Evolutionary conservation across 2,329 filamentous ascomycete species (phyloP), one percentile per base, ranked within the genome.

Genomic region (Rutstroemia sp.): DNA sequence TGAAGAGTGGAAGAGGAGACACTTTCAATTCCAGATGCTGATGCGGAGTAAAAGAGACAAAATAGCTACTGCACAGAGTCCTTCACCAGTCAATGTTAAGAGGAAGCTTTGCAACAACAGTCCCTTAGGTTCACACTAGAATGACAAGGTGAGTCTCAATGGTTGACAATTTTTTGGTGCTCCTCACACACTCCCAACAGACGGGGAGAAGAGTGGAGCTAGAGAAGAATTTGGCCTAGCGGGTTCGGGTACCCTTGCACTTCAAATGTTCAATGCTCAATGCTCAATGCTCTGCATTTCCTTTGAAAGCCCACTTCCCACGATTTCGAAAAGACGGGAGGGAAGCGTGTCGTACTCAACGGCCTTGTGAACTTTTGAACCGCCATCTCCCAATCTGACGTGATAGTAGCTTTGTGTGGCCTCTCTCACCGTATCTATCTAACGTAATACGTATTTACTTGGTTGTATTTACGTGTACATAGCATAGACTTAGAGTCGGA

Each of bases 111-210:
- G 34, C 42, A 10, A 46, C 12, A 19, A 5, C 5, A 21, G 2
- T 46, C 21, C 19, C 42, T 46, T 10, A 25, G 42, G 21, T 46
- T 46, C 25, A 46, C n/a, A 30, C 52, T 44, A 23, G 52, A 44
- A 55, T 55, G 39, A 55, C 51, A 41, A 49, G 51, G 34, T 23
- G 21, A 49, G 23, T 16, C 37, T 50, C 53, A 55, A 55, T 50
- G 53, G 53, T 50, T 55, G 53, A 55, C 27, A 17, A 34, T 37
- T 45, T 51, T 55, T 55, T 50, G 46, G 46, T 21, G 25, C 21
- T 49, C 52, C 52, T 42, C 16, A 21, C 19, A 7, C 12, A 16
- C 42, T 55, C 53, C 53, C 53, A 55, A 55, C 53, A 55, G 53
- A 55, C 53, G 25, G 53, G 30, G 19, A 12, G 53, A 44, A 17